phyloP scores from a whole-genome alignment of 768 basidiomycete genomes.

The Amanita rubescens region DNA sequence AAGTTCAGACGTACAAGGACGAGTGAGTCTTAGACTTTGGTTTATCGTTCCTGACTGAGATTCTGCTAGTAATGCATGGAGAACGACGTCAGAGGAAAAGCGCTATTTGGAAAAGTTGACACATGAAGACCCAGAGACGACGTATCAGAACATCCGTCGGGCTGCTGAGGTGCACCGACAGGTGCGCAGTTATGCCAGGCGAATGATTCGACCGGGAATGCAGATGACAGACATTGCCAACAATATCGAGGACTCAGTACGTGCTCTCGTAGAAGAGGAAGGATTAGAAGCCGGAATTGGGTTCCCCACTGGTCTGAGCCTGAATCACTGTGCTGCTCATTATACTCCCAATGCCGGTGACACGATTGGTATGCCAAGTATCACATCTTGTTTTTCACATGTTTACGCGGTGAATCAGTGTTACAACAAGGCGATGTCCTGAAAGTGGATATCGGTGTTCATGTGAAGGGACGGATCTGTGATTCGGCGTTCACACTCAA shows the following conservation, averaged over 20 bases:
- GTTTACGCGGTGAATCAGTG: slow-evolving; percentile 37
- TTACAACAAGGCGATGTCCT: slow-evolving; percentile 79
- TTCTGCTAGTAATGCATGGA: slow-evolving; percentile 65
- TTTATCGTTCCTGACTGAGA: slow-evolving; percentile 1
- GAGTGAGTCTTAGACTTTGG: slow-evolving; percentile 51
- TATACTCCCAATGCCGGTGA: slow-evolving; percentile 95
- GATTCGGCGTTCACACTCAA: slow-evolving; percentile 95
- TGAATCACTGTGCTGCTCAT: slow-evolving; percentile 95
- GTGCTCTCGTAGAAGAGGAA: slow-evolving; percentile 87
- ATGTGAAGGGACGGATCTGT: slow-evolving; percentile 90
- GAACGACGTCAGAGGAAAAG: slow-evolving; percentile 87
- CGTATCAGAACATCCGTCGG: slow-evolving; percentile 84
- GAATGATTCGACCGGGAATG: slow-evolving; percentile 88
- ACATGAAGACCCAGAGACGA: slow-evolving; percentile 74
- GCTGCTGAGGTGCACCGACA: slow-evolving; percentile 96
- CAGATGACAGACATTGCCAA: slow-evolving; percentile 91
- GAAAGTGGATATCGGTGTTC: slow-evolving; percentile 97
- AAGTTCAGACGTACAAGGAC: slow-evolving; percentile 85
- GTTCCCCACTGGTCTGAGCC: slow-evolving; percentile 91
- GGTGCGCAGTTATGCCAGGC: slow-evolving; percentile 76
- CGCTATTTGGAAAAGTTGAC: slow-evolving; percentile 72
- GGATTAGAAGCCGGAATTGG: slow-evolving; percentile 84
- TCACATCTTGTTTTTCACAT: slow-evolving; percentile 4
- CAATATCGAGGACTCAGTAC: slow-evolving; percentile 85
- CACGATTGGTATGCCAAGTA: slow-evolving; percentile 51